phyloP scores from a whole-genome alignment of 1,284 basidiomycete species.

The Leccinum fallax region DNA sequence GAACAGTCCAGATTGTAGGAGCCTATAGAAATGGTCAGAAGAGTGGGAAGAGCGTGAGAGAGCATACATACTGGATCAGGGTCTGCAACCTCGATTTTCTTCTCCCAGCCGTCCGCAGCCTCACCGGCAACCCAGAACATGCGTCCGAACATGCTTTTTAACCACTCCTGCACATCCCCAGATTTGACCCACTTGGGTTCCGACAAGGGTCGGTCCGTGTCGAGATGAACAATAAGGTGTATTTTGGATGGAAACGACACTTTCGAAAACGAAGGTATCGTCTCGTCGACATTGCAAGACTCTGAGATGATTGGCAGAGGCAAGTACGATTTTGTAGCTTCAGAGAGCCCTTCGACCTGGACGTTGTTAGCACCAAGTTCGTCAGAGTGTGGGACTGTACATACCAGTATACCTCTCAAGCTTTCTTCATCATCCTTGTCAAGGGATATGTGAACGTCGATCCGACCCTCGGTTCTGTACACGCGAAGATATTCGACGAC shows the following conservation, averaged over 20 bases:
- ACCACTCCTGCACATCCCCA: slow-evolving; percentile 91
- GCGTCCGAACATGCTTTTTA: slow-evolving; percentile 83
- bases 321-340: slow-evolving; percentile 68
- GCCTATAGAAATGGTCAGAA: slow-evolving; percentile 51
- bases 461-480: slow-evolving; percentile 79
- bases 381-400: slow-evolving; percentile 28
- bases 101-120: slow-evolving; percentile 84
- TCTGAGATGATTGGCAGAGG: slow-evolving; percentile 55
- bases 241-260: slow-evolving; percentile 52
- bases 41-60: slow-evolving; percentile 20
- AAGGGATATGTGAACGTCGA: slow-evolving; percentile 78
- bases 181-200: slow-evolving; percentile 97
- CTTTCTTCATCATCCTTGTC: slow-evolving; percentile 54
- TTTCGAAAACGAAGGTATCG: slow-evolving; percentile 69
- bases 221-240: slow-evolving; percentile 70
- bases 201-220: slow-evolving; percentile 84
- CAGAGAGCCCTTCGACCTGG: slow-evolving; percentile 78
- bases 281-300: slow-evolving; percentile 50
- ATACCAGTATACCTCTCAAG: slow-evolving; percentile 75
- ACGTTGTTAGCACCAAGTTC: slow-evolving; percentile 14
- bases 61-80: slow-evolving; percentile 83
- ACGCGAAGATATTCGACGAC: slow-evolving; percentile 83
- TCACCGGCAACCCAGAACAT: slow-evolving; percentile 79
- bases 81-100: slow-evolving; percentile 89
- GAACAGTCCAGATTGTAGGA: slow-evolving; percentile 86